A percentile compares a stretch with the other conserved stretches of the same genome.
Conservation (phyloP, 2,329 filamentous ascomycete species). For the Aspergillus clavatus region DNA sequence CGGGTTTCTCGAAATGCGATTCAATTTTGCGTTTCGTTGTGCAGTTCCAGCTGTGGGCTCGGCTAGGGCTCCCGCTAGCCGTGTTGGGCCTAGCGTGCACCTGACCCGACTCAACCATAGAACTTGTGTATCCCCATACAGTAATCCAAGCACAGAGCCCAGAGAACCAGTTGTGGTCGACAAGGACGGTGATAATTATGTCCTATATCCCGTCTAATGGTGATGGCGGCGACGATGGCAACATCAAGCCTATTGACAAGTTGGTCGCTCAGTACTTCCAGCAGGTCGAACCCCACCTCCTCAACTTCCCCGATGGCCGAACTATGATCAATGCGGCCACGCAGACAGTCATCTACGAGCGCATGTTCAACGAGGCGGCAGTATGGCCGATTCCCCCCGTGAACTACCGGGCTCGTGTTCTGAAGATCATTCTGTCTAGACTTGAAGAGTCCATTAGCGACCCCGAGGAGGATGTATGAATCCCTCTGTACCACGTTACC, state of each 20-base stretch:
- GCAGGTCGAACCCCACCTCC: constrained; percentile 55
- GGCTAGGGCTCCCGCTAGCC: constrained; percentile 38
- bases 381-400: constrained; percentile 58
- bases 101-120: constrained; percentile 3
- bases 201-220: background rate
- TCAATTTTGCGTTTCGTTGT: constrained; percentile 35
- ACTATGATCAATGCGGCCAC: constrained; percentile 56
- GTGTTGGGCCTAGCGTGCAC: constrained; percentile 10
- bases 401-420: constrained; percentile 64
- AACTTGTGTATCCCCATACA: background rate
- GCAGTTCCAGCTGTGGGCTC: constrained; percentile 35
- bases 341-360: constrained; percentile 62
- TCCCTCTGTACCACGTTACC: constrained; percentile 2
- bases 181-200: background rate
- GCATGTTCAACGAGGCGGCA: constrained; percentile 59
- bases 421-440: constrained; percentile 66
- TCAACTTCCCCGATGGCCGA: constrained; percentile 59
- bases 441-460: constrained; percentile 73
- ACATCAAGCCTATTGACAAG: constrained; percentile 23
- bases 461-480: constrained; percentile 76
- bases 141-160: background rate
- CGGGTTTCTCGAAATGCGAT: constrained; percentile 22
- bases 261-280: constrained; percentile 71
- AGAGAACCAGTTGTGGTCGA: too few relatives aligned
- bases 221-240: background rate